Conservation (phyloP, 352 stramenopile genomes). For the Labyrinthula sp. region DNA sequence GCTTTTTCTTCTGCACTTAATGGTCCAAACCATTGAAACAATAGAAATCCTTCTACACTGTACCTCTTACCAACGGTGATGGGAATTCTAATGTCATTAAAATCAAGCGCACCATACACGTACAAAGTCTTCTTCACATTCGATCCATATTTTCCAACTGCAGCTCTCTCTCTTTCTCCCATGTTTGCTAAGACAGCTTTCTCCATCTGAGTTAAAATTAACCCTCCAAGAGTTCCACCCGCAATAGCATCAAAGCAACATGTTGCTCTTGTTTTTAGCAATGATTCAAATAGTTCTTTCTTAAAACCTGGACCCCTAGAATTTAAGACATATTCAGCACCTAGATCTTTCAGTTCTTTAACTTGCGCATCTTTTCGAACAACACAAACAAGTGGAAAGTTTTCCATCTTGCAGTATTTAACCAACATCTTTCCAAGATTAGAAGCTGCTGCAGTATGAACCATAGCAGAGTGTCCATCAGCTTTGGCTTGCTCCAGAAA, state of each 20-base stretch:
- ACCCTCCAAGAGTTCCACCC: conserved; percentile 8
- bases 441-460: conserved; percentile 32
- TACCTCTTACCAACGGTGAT: no score
- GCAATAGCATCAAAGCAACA: conserved; percentile 29
- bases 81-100: no score
- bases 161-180: no score
- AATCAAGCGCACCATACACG: no score
- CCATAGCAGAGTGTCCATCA: conserved; percentile 27
- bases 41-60: no score
- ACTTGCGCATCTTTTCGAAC: conserved; percentile 32
- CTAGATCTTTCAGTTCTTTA: conserved; percentile 24
- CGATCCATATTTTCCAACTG: no score
- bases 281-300: conserved; percentile 10
- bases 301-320: conserved; percentile 19
- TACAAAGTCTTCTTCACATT: no score
- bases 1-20: no score
- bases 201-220: no score
- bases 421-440: conserved; percentile 32
- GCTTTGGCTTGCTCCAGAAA: conserved; percentile 32
- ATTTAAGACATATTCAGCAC: conserved; percentile 28
- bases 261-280: conserved; percentile 13
- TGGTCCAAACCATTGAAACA: no score
- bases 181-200: no score
- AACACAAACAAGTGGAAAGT: conserved; percentile 28
- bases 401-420: conserved; percentile 13